A percentile compares a stretch with the other conserved stretches of the same genome.
phyloP scores from a whole-genome alignment of 2,329 filamentous ascomycete genomes.

The Arachnomyces sp. region DNA sequence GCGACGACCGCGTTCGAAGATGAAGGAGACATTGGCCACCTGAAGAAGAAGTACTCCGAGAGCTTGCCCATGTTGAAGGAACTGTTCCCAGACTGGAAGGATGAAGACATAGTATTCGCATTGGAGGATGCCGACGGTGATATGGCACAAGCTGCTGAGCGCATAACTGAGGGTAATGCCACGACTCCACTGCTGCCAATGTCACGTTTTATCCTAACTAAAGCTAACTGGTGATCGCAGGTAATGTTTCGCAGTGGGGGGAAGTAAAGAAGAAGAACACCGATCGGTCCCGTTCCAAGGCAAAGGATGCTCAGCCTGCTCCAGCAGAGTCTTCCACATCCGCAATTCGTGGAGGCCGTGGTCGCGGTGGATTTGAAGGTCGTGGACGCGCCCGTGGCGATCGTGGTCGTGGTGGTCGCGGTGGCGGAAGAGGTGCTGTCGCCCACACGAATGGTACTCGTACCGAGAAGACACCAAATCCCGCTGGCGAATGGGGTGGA shows the following conservation, averaged over 20 bases:
- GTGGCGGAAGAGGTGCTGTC: constrained; percentile 30
- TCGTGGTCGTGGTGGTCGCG: constrained; percentile 40
- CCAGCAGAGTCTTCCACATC: constrained; percentile 25
- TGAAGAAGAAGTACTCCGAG: constrained; percentile 79
- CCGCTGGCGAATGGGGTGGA: constrained; percentile 8
- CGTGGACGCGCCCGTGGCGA: constrained; percentile 41
- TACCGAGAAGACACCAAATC: constrained; percentile 22
- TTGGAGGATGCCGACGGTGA: constrained; percentile 62
- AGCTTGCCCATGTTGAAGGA: constrained; percentile 79
- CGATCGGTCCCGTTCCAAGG: constrained; percentile 38
- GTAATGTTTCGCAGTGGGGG: constrained; percentile 45
- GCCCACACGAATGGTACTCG: constrained; percentile 37
- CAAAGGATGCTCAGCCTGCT: constrained; percentile 34
- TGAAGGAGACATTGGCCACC: constrained; percentile 79
- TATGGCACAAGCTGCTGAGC: constrained; percentile 41
- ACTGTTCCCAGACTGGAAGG: constrained; percentile 91
- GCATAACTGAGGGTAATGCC: constrained; percentile 40
- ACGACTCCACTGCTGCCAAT: background rate
- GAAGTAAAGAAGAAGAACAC: constrained; percentile 45
- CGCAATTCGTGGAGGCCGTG: constrained; percentile 33
- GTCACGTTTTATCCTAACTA: constrained; percentile 1
- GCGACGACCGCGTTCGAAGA: constrained; percentile 59
- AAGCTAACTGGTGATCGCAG: constrained; percentile 19
- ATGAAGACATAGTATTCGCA: constrained; percentile 87
- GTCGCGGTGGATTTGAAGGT: constrained; percentile 39